phyloP scores from a whole-genome alignment of 1,284 basidiomycete genomes.

The Trichosporon ovoides region DNA sequence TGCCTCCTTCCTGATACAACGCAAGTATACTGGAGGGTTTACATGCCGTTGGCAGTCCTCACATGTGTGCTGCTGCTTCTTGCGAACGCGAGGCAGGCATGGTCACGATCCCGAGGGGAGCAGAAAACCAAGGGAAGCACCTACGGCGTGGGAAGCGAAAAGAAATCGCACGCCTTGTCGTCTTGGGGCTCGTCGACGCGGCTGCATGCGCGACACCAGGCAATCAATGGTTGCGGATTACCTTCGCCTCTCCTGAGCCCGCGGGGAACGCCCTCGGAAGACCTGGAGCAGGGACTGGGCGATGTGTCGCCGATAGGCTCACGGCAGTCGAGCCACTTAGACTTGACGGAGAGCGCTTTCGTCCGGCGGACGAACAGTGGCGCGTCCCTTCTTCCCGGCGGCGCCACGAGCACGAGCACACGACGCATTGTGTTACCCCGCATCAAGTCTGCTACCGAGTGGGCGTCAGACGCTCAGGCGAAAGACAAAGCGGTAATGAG shows the following conservation, averaged over 20 bases:
- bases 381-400: neutral
- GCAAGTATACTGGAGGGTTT: constrained; percentile 58
- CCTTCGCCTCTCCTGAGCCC: constrained; percentile 25
- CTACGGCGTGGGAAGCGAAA: constrained; percentile 6
- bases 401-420: constrained; percentile 11
- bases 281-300: neutral
- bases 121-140: neutral
- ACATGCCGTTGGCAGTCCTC: constrained; percentile 56
- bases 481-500: constrained; percentile 40
- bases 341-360: neutral
- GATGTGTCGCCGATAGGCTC: constrained; percentile 15
- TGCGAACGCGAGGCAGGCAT: constrained; percentile 40
- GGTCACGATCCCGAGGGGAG: constrained; percentile 15
- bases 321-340: constrained; percentile 31
- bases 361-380: neutral
- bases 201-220: constrained; percentile 17
- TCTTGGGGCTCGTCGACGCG: constrained; percentile 38
- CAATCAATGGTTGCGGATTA: neutral
- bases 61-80: constrained; percentile 45
- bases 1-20: constrained; percentile 67
- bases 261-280: neutral
- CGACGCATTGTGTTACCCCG: constrained; percentile 32
- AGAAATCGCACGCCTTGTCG: constrained; percentile 33
- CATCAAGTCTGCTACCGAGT: constrained; percentile 34
- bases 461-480: constrained; percentile 37